Base-by-base conservation (phyloP, 441 rosid species). In the Brassica balearica region DNA sequence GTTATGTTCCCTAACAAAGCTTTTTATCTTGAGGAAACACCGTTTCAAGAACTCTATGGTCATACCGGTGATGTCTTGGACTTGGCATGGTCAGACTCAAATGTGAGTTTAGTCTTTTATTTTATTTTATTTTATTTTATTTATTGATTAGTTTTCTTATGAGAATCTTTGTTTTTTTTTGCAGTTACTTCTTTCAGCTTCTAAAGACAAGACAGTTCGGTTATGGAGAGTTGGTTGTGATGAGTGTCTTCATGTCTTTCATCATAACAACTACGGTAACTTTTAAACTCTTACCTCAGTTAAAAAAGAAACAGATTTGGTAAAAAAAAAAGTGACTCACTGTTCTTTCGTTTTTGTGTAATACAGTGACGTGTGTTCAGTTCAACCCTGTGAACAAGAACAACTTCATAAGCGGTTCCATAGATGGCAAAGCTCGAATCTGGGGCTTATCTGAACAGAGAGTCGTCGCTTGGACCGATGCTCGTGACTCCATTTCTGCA, bases 361-460 rank as follows among this genome's bases (percentile, higher is more conserved):
- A 70, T 77, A 78, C 97, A 95, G 99, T 95, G 76, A 92, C 98
- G 14, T 95, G 97, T 70, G 82, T 95, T 74, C 90, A 95, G 43
- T 93, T 95, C 85, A 87, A 90, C 84, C 98, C 99, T 22, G 66
- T 76, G 29, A 80, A 92, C 67, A 85, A 93, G 34, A 87, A 89
- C 76, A 78, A 86, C 86, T 95, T 95, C 86, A 69, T 92, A 79
- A 93, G 95, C 64, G 98, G 99, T 58, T 95, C 94, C 1, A 87
- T 93, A n/a, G 99, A 95, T 80, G 98, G 98, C 48, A 95, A 92
- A 84, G 98, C 88, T 71, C 87, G 99, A 77, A 85, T 93, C 41
- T 95, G 99, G 99, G 93, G 94, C 12, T 81, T 89, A 2, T 75
- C 79, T 3, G 88, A 89, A 78, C 69, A 82, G 67, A 84, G 88